Percentiles rank a stretch among this genome's conserved stretches.
These are phyloP conservation scores for Suaeda aralocaspica DNA, from an alignment of 148 eudicot genomes.

Conservation along the genomic window DNA sequence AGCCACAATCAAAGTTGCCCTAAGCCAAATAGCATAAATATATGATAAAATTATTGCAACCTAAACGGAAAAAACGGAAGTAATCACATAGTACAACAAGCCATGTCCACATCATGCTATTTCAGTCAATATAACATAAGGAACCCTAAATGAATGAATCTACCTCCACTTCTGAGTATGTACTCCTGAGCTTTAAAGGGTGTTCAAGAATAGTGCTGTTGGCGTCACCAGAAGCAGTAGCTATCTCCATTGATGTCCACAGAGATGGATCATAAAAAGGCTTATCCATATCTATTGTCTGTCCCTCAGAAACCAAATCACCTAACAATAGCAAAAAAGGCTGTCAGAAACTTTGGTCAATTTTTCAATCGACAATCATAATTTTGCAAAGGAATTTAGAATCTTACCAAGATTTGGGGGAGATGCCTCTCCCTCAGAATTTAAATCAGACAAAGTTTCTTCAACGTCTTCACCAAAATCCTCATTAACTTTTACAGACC, in stretches of 20 bases:
- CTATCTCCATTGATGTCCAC: slow-evolving; percentile 86
- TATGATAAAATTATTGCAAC: not conserved
- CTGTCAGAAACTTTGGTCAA: not conserved
- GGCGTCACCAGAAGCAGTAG: slow-evolving; percentile 71
- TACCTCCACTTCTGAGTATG: slow-evolving; percentile 91
- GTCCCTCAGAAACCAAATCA: slow-evolving; percentile 32
- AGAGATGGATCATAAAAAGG: slow-evolving; percentile 48
- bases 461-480: slow-evolving; percentile 40
- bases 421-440: slow-evolving; percentile 20
- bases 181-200: slow-evolving; percentile 63
- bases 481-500: slow-evolving; percentile 27
- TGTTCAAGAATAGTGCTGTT: slow-evolving; percentile 56
- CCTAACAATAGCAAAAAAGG: slow-evolving; percentile 20
- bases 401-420: slow-evolving; percentile 30
- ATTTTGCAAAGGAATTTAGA: slow-evolving; percentile 10
- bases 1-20: slow-evolving; percentile 4
- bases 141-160: slow-evolving; percentile 10
- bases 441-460: slow-evolving; percentile 41
- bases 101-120: slow-evolving; percentile 5
- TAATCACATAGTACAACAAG: slow-evolving; percentile 3
- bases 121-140: not conserved
- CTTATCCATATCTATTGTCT: slow-evolving; percentile 25
- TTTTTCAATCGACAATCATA: not conserved
- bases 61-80: not conserved
- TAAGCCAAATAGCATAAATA: not conserved